Evolutionary conservation across 805 yeast genomes (phyloP), one percentile per base, ranked within the genome.

Genomic region (Metschnikowia dekortorum): DNA sequence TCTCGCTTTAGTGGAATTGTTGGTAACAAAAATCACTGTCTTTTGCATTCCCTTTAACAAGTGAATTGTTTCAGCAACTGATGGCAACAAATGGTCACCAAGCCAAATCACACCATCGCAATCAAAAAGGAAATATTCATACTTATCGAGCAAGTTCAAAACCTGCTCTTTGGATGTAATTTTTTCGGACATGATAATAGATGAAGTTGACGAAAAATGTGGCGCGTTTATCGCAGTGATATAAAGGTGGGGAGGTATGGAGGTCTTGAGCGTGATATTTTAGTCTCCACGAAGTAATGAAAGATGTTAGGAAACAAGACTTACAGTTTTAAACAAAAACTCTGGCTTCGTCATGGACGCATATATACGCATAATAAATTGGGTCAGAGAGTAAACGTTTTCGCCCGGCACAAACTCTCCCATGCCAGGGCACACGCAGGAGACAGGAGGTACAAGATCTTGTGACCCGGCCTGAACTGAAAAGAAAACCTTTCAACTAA

Each of bases 71-170:
- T 94, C 97, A 10, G 74, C 76, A 1, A 89, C 87, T 14, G 79
- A 72, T 6, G 97, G 97, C 44, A 94, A 75, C 26, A 89, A 68
- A 56, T 84, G 87, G 54, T 81, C 83, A 2, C 98, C 98, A 44
- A 87, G 70, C 99, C 99, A 94, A 52, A 94, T 74, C 4, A 94
- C 99, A 32, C 99, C 99, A 65, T 94, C 99, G 71, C 99, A 94
- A 63, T 94, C 99, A 65, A 94, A 94, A 57, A 94, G 72, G 61
- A 91, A 92, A 52, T 88, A 89, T 63, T 90, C 97, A 65, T 85
- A 87, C 47, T 75, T 63, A 56, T 77, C 79, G 8, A 94, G 68
- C 43, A 94, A 70, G 7, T 69, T 61, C 47, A 78, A 68, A 4
- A 80, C 86, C 33, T 78, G 78, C 18, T 71, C 73, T 49, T 70